Evolutionary conservation across 495 filamentous ascomycete genomes (phyloP), one percentile per base, ranked within the genome.

Genomic region (Darksidea phi): DNA sequence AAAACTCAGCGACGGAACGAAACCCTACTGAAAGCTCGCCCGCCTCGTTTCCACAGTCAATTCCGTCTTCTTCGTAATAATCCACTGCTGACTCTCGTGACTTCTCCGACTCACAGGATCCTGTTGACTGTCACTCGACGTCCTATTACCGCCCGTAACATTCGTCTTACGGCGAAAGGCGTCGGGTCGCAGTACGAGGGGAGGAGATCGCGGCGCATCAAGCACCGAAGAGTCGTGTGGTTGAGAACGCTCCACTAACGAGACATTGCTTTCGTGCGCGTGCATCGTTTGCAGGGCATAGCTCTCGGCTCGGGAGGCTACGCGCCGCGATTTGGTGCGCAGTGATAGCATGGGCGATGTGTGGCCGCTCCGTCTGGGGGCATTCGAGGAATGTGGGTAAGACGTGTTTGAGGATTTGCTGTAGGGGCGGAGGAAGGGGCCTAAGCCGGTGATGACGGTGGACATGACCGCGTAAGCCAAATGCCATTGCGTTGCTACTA

Each of bases 391-490:
- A 48, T 32, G 18, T 6, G 21, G 62, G 34, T 66, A 55, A 12
- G 48, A 50, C 1, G 49, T 45, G 43, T 18, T 52, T 42, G 10
- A 48, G 25, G 48, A 48, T 11, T 34, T 48, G 55, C 23, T 28
- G 51, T 60, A 66, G 28, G 62, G 62, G 12, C 62, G 62, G 4
- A 66, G 56, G 57, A 66, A 66, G 4, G 56, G 62, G 1, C 62
- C 62, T 1, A 66, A 37, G 12, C 62, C 51, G n/a, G 62, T 60
- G 4, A 66, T 59, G 5, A 56, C 60, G 43, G 24, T 37, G 3
- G 55, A 54, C 62, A 66, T 66, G 28, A 60, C 60, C 10, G 62
- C 56, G 62, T 66, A 66, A 20, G 56, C 51, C 6, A 66, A 37
- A 0, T 66, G 56, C 62, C 56, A 59, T 26, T 66, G 62, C 18